These are phyloP conservation scores for Citrus inodora DNA, from an alignment of 345 rosid species.

Conservation along the genomic window DNA sequence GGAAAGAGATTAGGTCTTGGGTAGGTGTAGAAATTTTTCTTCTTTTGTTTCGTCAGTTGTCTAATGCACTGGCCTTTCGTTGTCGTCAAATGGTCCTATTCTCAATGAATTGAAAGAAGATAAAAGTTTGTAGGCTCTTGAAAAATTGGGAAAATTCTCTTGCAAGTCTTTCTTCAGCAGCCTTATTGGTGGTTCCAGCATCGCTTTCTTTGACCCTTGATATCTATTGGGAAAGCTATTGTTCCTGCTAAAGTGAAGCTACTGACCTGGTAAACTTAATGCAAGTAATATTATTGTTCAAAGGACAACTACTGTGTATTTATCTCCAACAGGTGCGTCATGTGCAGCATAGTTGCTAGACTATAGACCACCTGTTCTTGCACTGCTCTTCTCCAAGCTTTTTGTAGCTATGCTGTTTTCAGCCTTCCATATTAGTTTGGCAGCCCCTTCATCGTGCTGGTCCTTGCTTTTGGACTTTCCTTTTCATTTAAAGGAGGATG, in stretches of 20 bases:
- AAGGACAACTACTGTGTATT: neutral
- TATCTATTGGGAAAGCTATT: neutral
- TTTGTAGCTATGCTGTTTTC: neutral
- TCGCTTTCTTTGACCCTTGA: neutral
- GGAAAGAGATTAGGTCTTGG: neutral
- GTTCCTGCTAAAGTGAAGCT: neutral
- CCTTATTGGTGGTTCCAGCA: neutral
- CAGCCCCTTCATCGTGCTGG: neutral
- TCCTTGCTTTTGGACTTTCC: neutral
- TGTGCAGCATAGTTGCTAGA: neutral
- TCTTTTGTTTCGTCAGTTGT: neutral
- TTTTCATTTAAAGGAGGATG: neutral
- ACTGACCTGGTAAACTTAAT: neutral
- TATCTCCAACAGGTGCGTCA: neutral
- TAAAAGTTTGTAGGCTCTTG: neutral
- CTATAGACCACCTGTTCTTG: neutral
- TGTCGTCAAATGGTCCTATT: neutral
- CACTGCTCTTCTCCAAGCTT: neutral
- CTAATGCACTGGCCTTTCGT: neutral
- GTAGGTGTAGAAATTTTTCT: neutral
- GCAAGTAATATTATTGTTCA: neutral
- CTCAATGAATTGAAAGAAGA: neutral
- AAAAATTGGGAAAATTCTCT: neutral
- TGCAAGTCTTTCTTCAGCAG: neutral
- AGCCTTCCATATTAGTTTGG: neutral